Evolutionary conservation across 208 protist genomes (phyloP), one percentile per base, ranked within the genome.

Genomic region (Herpetomonas samuelpessoai): DNA sequence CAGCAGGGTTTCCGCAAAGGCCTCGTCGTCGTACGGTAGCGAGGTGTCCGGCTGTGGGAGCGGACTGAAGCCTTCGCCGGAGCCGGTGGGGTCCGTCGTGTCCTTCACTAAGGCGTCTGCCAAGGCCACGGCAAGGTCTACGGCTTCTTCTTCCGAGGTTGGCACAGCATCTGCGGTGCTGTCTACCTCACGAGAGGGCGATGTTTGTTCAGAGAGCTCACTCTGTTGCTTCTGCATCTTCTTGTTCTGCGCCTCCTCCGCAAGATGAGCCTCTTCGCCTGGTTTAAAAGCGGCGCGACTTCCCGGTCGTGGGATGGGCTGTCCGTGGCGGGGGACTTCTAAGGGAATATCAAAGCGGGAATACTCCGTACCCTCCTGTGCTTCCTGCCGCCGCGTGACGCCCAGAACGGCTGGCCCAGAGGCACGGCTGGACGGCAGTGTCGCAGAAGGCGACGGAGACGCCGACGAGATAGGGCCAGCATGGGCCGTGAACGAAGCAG

Each of bases 11-110:
- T 92, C 82, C 0, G 90, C 90, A 68, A 92, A 93, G 2, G 56
- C 57, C 52, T 92, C 82, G 62, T 96, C 90, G 59, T 96, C 90
- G 74, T 89, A 96, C 14, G 90, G 86, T 16, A 96, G 84, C 2
- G 70, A 27, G 12, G n/a, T 54, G 52, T 57, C 30, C 6, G 30
- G 38, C 47, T 35, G 14, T 10, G 48, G 45, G 44, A 53, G 53
- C 18, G 53, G 44, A 19, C 10, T 48, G 18, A 22, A 48, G 4
- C 19, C 44, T n/a, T n/a, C n/a, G 19, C 10, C 3, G 25, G 9
- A 9, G 4, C 9, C 28, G 6, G 25, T 12, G 24, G 22, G 4
- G 49, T 10, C 49, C 44, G 12, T 48, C 16, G 10, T n/a, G 49
- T 55, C 49, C 44, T 48, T 19, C 16, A 22, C 28, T 6, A 55